A percentile compares a stretch with the other conserved stretches of the same genome.
Conservation (phyloP, 495 filamentous ascomycete species). For the Penicillium lividum region DNA sequence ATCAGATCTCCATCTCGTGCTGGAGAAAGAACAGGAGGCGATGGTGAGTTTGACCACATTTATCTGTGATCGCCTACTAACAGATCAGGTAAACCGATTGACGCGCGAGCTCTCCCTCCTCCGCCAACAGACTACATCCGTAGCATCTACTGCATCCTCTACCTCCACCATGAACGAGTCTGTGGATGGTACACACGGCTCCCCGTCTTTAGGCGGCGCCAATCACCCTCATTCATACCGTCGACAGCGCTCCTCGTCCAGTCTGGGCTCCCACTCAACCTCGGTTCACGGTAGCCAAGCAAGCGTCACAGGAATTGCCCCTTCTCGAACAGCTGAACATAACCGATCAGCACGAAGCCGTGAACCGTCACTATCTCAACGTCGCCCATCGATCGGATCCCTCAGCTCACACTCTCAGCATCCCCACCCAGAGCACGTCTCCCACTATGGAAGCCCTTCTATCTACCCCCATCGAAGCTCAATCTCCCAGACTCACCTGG, state of each 20-base stretch:
- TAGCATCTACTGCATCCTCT: constrained; percentile 78
- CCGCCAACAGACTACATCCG: constrained; percentile 78
- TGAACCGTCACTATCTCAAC: constrained; percentile 45
- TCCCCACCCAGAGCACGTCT: constrained; percentile 32
- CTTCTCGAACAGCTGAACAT: constrained; percentile 32
- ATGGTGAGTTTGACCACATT: constrained; percentile 58
- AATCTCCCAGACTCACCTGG: constrained; percentile 31
- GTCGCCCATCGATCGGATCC: constrained; percentile 42
- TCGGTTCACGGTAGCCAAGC: constrained; percentile 47
- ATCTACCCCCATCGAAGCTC: constrained; percentile 37
- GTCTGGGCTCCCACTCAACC: constrained; percentile 54
- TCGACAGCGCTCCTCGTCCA: constrained; percentile 66
- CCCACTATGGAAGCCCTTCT: constrained; percentile 27
- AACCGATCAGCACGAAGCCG: constrained; percentile 37
- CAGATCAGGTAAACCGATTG: constrained; percentile 78
- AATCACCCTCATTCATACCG: constrained; percentile 57
- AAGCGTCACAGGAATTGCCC: constrained; percentile 50
- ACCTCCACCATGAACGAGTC: constrained; percentile 62
- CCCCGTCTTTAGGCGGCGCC: constrained; percentile 51
- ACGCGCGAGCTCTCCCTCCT: constrained; percentile 81
- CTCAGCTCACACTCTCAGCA: constrained; percentile 35
- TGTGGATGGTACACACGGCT: constrained; percentile 45
- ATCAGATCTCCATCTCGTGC: constrained; percentile 78
- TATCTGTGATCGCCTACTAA: constrained; percentile 8
- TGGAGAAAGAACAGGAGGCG: constrained; percentile 95